Evolutionary conservation across 305 asterid genomes (phyloP), one percentile per base, ranked within the genome.

Genomic region (Fraxinus dipetala): DNA sequence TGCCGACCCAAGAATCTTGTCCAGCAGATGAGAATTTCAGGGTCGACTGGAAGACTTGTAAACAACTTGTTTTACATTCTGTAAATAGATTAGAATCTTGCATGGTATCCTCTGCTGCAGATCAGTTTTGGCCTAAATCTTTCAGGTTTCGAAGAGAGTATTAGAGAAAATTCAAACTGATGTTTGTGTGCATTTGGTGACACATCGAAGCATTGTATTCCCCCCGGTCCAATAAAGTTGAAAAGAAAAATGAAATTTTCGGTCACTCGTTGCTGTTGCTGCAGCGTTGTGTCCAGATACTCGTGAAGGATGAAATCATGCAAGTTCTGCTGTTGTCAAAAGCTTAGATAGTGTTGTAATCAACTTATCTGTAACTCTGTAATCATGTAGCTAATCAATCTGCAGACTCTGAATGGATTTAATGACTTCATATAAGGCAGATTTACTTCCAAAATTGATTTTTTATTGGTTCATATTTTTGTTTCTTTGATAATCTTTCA

Each of bases 1-100:
- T 45, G 79, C 70, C 34, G 1, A 3, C 70, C 34, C 2, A 5
- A 3, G 61, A 86, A 77, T 48, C 40, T 28, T 76, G 82, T 61
- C 69, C 32, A 81, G 83, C 61, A 11, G 80, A 72, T 76, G 87
- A 32, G 70, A 79, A 67, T 67, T 36, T 56, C 72, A 61, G 82
- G 83, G 84, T 63, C 77, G 86, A 85, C 43, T 18, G 14, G 61
- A 75, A 75, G 70, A 80, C 36, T 48, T 67, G 80, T 78, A 84
- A 85, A 84, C 90, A 35, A 40, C 84, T 85, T 67, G 85, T 86
- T 83, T 88, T 76, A 75, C 90, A n/a, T 80, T 70, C 81, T 91
- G 94, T 91, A 90, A 84, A 94, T 87, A 86, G 84, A 40, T 80
- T 74, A 67, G 83, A 72, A 38, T 82, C 81, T 56, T 65, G 86